Evolutionary conservation across 129 eudicot species (phyloP), one percentile per base, ranked within the genome.

Genomic region (Lactuca saligna): DNA sequence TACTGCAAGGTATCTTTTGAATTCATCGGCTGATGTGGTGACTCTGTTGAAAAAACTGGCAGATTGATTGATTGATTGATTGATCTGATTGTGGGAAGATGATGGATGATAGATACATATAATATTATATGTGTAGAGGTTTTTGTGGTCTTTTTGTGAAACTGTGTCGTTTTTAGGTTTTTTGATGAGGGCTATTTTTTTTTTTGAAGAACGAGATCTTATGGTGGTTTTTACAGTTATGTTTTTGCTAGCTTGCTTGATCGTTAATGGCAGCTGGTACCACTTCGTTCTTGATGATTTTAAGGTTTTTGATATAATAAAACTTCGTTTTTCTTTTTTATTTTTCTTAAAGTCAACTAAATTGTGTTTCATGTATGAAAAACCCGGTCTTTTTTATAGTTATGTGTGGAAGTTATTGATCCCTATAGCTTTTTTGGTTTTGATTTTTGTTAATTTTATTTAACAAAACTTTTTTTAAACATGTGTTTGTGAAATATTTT

Each of bases 1-100:
- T 0, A 84, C 65, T 58, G 96, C 98, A 10, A 71, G 98, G n/a
- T 86, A 88, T 78, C 88, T 83, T 5, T 74, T 86, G 33, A 81
- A 78, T 25, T 86, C 98, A 8, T 79, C 95, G 5, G 77, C 88
- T 31, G 96, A 92, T 11, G 98, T 92, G 17, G 91, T 86, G 12
- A 69, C 79, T 13, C 68, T 92, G 57, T 42, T 92, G 79, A 82
- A 70, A 54, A 83, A 80, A 20, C 65, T 91, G 55, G 89, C 91
- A 3, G 69, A 84, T 64, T 35, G 54, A 71, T 35, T 79, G 73
- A 54, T n/a, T 20, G 25, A 20, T 20, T 20, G 29, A 25, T 1
- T 25, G 29, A 1, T 25, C 29, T 46, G 51, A 46, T 46, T 46
- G 51, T 0, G 8, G n/a, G 56, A 53, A 39, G 74, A 69, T 71